Conservation (phyloP, 306 rosid genomes). For the barrel medic (Medicago truncatula) region MtrunA17r5.0-ANR NC_053049.1:15492001-15492500, state of each 20-base stretch:
- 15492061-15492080: conserved; percentile 2
- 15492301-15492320: background rate
- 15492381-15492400: conserved; percentile 18
- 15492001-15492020: background rate
- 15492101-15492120: background rate
- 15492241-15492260: background rate
- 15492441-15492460: background rate
- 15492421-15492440: conserved; percentile 8
- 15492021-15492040: too few relatives aligned
- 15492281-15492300: background rate
- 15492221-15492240: background rate
- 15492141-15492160: background rate
- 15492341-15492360: background rate
- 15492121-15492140: background rate
- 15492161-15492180: background rate
- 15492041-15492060: background rate
- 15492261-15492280: background rate
- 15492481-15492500: background rate
- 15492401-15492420: background rate
- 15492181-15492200: background rate
- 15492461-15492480: background rate
- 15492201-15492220: background rate
- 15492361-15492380: conserved; percentile 16
- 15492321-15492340: background rate
- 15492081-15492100: background rate